phyloP scores from a whole-genome alignment of 306 rosid genomes.

The Citrullus amarus region DNA sequence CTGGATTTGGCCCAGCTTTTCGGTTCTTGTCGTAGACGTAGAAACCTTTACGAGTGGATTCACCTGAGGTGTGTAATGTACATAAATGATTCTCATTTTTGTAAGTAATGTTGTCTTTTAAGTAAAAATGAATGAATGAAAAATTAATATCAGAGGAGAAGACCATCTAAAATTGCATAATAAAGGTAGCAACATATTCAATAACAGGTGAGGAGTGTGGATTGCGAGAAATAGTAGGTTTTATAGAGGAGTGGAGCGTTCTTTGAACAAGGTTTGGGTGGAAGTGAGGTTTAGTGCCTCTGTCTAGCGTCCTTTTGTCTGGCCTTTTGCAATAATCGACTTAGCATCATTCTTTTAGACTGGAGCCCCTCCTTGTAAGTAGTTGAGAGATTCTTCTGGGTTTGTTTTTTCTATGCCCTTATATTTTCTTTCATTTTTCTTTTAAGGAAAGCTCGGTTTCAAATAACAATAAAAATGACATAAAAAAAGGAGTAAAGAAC shows the following conservation, averaged over 20 bases:
- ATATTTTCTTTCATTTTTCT: too few relatives aligned
- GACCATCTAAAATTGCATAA: neutral
- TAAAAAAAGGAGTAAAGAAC: too few relatives aligned
- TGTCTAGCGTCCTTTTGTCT: neutral
- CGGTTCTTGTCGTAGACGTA: conserved; percentile 67
- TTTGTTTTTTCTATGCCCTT: neutral
- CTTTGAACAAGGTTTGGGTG: neutral
- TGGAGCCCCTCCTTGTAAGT: neutral
- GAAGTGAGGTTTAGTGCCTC: neutral
- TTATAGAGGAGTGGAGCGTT: neutral
- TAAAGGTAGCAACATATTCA: neutral
- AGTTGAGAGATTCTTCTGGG: neutral
- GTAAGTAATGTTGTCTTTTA: neutral
- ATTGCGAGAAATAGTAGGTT: too few relatives aligned
- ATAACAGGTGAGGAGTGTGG: neutral
- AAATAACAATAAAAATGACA: too few relatives aligned
- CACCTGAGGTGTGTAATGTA: conserved; percentile 33
- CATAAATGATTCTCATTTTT: neutral
- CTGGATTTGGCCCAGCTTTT: conserved; percentile 78
- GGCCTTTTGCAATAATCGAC: neutral
- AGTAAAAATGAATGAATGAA: neutral
- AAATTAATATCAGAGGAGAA: neutral
- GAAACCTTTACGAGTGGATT: conserved; percentile 65
- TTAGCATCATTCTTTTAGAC: neutral
- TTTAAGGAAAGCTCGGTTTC: too few relatives aligned